Base-by-base conservation (phyloP, 345 rosid species). In the Tarenaya hassleriana region DNA sequence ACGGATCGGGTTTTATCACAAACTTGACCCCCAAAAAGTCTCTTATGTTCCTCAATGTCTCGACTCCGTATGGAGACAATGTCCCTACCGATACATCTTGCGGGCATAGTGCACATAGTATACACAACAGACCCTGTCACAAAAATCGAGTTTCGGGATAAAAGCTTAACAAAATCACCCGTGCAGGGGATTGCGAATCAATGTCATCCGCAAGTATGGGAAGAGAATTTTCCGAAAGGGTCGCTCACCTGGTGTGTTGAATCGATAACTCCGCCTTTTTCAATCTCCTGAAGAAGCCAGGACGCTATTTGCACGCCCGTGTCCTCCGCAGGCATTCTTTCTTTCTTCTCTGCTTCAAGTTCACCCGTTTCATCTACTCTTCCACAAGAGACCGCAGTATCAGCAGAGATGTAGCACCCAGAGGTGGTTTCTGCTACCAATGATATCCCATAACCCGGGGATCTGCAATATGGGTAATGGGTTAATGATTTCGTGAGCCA, bases 181-280 rank as follows among this genome's bases (percentile, higher is more conserved):
- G n/a, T n/a, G n/a, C n/a, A n/a, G n/a, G n/a, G n/a, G n/a, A n/a
- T n/a, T n/a, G n/a, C n/a, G n/a, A n/a, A n/a, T n/a, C n/a, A n/a
- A n/a, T n/a, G n/a, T n/a, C n/a, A n/a, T n/a, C n/a, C n/a, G n/a
- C n/a, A n/a, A n/a, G n/a, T n/a, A n/a, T n/a, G n/a, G n/a, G n/a
- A n/a, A n/a, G n/a, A n/a, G n/a, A n/a, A n/a, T n/a, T n/a, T n/a
- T n/a, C n/a, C n/a, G n/a, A n/a, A n/a, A n/a, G n/a, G n/a, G 15
- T 20, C 29, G 61, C 79, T 27, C 12, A 88, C 97, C 94, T 85
- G 95, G 70, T 88, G 95, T 31, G 94, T 56, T 32, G 99, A 85
- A 70, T 92, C 97, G 38, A 88, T 95, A 33, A 92, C 95, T 63
- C 99, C 99, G 27, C 97, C 95, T 63, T 75, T 87, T 68, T 80